A percentile compares a stretch with the other conserved stretches of the same genome.
Evolutionary conservation across 2,329 filamentous ascomycete species (phyloP).

Genomic region (Exophiala sp.): DNA sequence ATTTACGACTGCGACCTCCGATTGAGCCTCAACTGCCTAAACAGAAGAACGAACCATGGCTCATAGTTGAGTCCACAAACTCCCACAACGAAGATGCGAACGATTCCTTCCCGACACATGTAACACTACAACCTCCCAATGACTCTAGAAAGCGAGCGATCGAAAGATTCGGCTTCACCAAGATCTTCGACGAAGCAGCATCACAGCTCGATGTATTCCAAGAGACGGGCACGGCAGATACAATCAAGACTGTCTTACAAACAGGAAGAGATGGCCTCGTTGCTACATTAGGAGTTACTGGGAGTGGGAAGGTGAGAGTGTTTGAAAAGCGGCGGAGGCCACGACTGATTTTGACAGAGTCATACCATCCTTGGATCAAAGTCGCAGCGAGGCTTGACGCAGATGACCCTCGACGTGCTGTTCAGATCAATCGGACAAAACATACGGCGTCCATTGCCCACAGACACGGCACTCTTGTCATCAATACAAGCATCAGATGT

Average conservation of each 20-base stretch:
- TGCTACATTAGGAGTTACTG: conserved; percentile 89
- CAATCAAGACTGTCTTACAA: conserved; percentile 73
- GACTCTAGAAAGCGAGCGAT: conserved; percentile 81
- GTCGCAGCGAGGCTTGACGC: conserved; percentile 81
- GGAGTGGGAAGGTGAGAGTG: conserved; percentile 80
- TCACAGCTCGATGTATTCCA: conserved; percentile 84
- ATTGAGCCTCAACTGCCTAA: conserved; percentile 40
- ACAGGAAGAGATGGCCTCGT: conserved; percentile 85
- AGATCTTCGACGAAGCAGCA: conserved; percentile 83
- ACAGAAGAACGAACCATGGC: conserved; percentile 62
- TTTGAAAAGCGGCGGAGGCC: background rate
- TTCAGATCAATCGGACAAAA: conserved; percentile 76
- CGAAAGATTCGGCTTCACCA: conserved; percentile 91
- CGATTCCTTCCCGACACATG: conserved; percentile 57
- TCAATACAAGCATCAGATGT: conserved; percentile 73
- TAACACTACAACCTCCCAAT: conserved; percentile 74
- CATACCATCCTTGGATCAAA: conserved; percentile 92
- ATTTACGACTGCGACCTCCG: conserved; percentile 75
- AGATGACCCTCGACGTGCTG: conserved; percentile 84
- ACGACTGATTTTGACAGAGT: conserved; percentile 55
- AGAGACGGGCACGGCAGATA: conserved; percentile 55
- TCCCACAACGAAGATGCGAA: conserved; percentile 34
- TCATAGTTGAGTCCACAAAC: conserved; percentile 66
- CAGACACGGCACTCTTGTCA: conserved; percentile 61
- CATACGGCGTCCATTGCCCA: conserved; percentile 59